Conservation (phyloP, 2,329 filamentous ascomycete species). For the Nothophaeocryptopus gaeumannii region DNA sequence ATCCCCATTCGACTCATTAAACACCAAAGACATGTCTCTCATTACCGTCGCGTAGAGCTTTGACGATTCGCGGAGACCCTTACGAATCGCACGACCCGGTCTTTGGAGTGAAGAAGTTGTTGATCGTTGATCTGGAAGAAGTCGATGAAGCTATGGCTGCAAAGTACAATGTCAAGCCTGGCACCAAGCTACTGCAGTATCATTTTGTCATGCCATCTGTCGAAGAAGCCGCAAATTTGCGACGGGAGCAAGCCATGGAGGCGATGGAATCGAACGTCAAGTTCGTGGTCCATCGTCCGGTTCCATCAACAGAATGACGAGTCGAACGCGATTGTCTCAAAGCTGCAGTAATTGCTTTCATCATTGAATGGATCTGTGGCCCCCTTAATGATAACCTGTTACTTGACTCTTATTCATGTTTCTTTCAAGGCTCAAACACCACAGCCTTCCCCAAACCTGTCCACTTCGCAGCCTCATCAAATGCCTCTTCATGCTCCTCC, state of each 20-base stretch:
- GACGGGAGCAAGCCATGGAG: slow-evolving; percentile 62
- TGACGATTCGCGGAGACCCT: slow-evolving; percentile 73
- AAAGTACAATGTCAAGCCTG: slow-evolving; percentile 64
- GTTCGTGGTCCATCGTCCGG: no score
- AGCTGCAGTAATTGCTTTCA: no score
- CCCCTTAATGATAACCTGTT: not conserved
- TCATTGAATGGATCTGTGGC: no score
- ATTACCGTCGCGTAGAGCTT: slow-evolving; percentile 50
- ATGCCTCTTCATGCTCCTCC: not conserved
- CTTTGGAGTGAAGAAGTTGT: slow-evolving; percentile 78
- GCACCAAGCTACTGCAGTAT: slow-evolving; percentile 53
- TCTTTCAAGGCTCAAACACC: not conserved
- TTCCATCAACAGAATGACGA: no score
- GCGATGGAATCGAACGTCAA: not conserved
- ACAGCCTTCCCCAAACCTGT: not conserved
- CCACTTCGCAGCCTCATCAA: not conserved
- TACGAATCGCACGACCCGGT: slow-evolving; percentile 82
- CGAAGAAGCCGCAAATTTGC: slow-evolving; percentile 63
- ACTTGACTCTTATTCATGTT: not conserved
- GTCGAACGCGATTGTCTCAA: no score
- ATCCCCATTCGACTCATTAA: slow-evolving; percentile 25
- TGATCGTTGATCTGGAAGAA: slow-evolving; percentile 62
- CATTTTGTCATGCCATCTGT: slow-evolving; percentile 75
- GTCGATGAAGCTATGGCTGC: slow-evolving; percentile 52
- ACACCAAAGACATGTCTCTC: slow-evolving; percentile 6